Evolutionary conservation across 2,329 filamentous ascomycete genomes (phyloP), one percentile per base, ranked within the genome.

Genomic region (Hypoxylon sp.): DNA sequence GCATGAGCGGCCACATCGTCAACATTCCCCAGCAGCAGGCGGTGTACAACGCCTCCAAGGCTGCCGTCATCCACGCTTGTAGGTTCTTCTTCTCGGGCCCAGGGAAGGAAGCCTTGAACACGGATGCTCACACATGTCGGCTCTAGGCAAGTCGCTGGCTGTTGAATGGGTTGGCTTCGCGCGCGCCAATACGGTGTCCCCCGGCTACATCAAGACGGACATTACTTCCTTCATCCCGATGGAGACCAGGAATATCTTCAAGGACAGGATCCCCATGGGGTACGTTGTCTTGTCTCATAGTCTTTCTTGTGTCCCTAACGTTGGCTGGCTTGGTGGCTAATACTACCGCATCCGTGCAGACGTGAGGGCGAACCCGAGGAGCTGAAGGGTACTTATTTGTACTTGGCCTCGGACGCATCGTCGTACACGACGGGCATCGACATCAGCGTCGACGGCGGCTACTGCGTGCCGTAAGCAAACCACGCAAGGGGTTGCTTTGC

Each of bases 351-450:
- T n/a, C n/a, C n/a, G n/a, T 57, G 3, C 29, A 84, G 85, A 43
- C 83, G 91, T 64, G 88, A 92, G 70, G 91, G 88, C 8, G 80
- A 87, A 63, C 79, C 85, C 2, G 83, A 85, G 58, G 91, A 96
- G 78, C 80, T 96, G 67, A 93, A 94, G 78, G 92, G 90, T 17
- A 88, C 88, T 15, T 96, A 90, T 73, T 76, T 96, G 43, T 95
- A 92, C 75, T 79, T 96, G 54, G 89, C 90, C 15, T 91, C 88
- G 11, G 91, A 96, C 74, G 91, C 91, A 3, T 85, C 88, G n/a
- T 90, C 86, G 50, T 96, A 92, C 76, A 92, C 88, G 15, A 96
- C 91, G 7, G 91, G 86, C 0, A 80, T 83, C 8, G 88, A 92
- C 72, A 79, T 95, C 57, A 77, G 90, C 62, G 83, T 93, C 43